Conservation (phyloP, 345 rosid species). For the Euphorbia pulcherrima region DNA sequence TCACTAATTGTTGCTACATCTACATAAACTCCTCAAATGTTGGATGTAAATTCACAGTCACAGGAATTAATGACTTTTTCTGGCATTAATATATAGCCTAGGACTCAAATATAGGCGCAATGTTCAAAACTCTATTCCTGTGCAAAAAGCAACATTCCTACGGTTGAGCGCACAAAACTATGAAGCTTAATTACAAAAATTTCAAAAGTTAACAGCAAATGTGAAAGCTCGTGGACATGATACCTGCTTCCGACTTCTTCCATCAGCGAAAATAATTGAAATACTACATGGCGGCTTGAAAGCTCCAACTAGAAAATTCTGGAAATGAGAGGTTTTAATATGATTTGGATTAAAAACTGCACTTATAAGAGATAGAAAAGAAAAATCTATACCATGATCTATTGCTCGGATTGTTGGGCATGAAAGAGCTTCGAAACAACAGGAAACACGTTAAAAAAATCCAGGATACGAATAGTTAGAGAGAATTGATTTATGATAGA, state of each 20-base stretch:
- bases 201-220: neutral
- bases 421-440: neutral
- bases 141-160: neutral
- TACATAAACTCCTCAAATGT: neutral
- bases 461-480: neutral
- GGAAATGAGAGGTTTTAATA: slow-evolving; percentile 1
- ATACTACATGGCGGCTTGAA: slow-evolving; percentile 50
- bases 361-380: neutral
- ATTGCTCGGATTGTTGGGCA: neutral
- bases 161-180: neutral
- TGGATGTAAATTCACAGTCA: neutral
- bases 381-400: slow-evolving; percentile 7
- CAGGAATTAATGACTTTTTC: neutral
- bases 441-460: neutral
- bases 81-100: neutral
- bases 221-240: neutral
- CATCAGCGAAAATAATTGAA: slow-evolving; percentile 41
- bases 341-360: neutral
- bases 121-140: neutral
- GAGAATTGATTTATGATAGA: neutral
- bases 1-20: neutral
- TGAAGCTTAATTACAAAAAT: neutral
- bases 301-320: slow-evolving; percentile 51
- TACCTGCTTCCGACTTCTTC: slow-evolving; percentile 52
- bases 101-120: neutral